Evolutionary conservation across 2,329 filamentous ascomycete genomes (phyloP), one percentile per base, ranked within the genome.

Genomic region (Fusarium domesticum): DNA sequence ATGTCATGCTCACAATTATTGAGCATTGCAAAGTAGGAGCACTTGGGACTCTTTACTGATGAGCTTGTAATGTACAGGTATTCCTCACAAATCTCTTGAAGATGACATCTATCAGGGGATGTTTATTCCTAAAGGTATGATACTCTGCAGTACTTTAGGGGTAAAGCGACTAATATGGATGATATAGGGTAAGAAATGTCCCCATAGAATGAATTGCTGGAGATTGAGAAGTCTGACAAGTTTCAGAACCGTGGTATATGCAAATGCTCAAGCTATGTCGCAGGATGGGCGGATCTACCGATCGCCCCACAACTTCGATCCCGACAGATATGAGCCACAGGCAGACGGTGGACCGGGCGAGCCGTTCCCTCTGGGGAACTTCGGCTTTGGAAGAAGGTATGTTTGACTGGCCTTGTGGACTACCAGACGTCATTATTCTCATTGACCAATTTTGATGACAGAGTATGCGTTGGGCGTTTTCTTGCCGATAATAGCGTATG

Each of bases 51-150:
- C 11, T 23, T 18, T 36, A 38, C 43, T 58, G 35, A 58, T 36
- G 19, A 31, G 35, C 19, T 25, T 37, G 25, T 18, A 19, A 33
- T 25, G 18, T 34, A 31, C 35, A 61, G 61, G 61, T 5, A 77
- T 82, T 39, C 79, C 80, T 8, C 80, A 83, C 60, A 73, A 67
- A 47, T 70, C 76, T 11, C 67, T 74, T 3, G 60, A 74, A 41
- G 78, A 83, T 45, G 80, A 83, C 51, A 64, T 74, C 20, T 83
- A 81, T 53, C 67, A 75, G 18, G 77, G 73, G 37, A 77, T 79
- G 66, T 72, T 74, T 49, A 80, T 83, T 47, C 78, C 77, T 11
- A 74, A 73, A 49, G 79, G 79, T 63, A 49, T 30, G 43, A n/a
- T n/a, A n/a, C n/a, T n/a, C n/a, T n/a, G n/a, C n/a, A n/a, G n/a